Conservation (phyloP, 805 yeast genomes). For the Metschnikowia kofuensis region DNA sequence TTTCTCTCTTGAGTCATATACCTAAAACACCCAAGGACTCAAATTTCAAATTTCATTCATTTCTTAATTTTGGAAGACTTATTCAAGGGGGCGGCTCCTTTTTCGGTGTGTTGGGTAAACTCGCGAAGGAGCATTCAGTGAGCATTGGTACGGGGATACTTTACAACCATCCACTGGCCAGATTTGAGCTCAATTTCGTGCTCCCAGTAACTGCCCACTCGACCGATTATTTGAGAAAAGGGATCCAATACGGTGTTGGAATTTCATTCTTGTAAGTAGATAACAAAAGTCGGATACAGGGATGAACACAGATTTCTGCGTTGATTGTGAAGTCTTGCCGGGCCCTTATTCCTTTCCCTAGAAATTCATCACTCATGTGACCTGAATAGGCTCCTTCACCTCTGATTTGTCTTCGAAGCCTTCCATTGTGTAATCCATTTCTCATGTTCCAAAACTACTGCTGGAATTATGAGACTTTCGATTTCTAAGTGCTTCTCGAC, state of each 20-base stretch:
- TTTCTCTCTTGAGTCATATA: conserved; percentile 41
- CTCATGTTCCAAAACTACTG: conserved; percentile 61
- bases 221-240: conserved; percentile 49
- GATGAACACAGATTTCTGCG: neutral
- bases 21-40: conserved; percentile 43
- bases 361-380: too few species aligned
- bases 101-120: conserved; percentile 11
- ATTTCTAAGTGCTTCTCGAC: conserved; percentile 51
- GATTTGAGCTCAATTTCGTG: conserved; percentile 56
- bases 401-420: neutral
- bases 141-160: conserved; percentile 49
- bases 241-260: conserved; percentile 59
- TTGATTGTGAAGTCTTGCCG: neutral
- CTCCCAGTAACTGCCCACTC: conserved; percentile 45
- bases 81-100: conserved; percentile 7
- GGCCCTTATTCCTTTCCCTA: too few species aligned
- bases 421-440: conserved; percentile 47
- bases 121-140: conserved; percentile 27
- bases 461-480: conserved; percentile 79
- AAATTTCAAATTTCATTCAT: conserved; percentile 47
- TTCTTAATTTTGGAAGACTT: conserved; percentile 48
- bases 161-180: conserved; percentile 55
- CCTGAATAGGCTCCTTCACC: too few species aligned
- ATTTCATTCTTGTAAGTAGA: conserved; percentile 49
- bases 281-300: too few species aligned